phyloP scores from a whole-genome alignment of 2,329 filamentous ascomycete genomes.

The Penicillium fuscoglaucum region DNA sequence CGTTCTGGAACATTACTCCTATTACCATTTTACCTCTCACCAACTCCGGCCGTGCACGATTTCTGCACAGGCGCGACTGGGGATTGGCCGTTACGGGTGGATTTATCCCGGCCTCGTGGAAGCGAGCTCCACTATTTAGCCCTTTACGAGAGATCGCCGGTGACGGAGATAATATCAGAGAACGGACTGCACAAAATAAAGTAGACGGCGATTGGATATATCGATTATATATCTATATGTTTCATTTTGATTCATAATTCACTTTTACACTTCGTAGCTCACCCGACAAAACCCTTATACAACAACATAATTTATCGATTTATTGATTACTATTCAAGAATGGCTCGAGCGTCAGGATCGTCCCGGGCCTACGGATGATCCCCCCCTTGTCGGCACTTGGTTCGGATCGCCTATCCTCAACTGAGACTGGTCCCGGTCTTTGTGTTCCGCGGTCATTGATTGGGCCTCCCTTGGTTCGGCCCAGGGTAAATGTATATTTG shows the following conservation, averaged over 20 bases:
- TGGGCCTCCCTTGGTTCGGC: slow-evolving; percentile 7
- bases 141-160: slow-evolving; percentile 23
- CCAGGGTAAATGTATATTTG: slow-evolving; percentile 7
- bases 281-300: neutral
- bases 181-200: neutral
- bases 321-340: neutral
- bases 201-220: neutral
- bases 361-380: slow-evolving; percentile 11
- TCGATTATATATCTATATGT: neutral
- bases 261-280: neutral
- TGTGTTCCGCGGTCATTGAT: slow-evolving; percentile 4
- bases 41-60: slow-evolving; percentile 17
- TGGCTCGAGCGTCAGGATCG: slow-evolving; percentile 14
- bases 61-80: slow-evolving; percentile 20
- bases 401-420: slow-evolving; percentile 10
- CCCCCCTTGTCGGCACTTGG: slow-evolving; percentile 13
- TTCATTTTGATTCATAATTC: neutral
- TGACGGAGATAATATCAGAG: neutral
- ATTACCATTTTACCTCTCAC: neutral
- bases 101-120: slow-evolving; percentile 27
- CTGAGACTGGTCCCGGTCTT: slow-evolving; percentile 1
- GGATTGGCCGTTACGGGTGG: slow-evolving; percentile 24
- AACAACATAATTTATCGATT: neutral
- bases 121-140: slow-evolving; percentile 26
- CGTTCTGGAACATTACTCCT: slow-evolving; percentile 25